These are phyloP conservation scores for Cenococcum geophilum DNA, from an alignment of 495 filamentous ascomycete genomes.

Conservation along the genomic window DNA sequence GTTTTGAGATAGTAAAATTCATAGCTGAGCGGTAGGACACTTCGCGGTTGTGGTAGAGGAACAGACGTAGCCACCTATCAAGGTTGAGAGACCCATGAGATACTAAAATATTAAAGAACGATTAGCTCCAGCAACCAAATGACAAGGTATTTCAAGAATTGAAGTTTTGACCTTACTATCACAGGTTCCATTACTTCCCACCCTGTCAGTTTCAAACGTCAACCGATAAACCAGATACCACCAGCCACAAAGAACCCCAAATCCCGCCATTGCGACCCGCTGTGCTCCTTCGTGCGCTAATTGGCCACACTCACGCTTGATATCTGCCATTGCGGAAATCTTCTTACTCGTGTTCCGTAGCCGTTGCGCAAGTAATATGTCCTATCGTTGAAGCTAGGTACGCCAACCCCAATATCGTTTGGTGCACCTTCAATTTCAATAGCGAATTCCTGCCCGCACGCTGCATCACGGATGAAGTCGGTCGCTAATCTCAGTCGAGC, in stretches of 20 bases:
- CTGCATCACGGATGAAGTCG: slow-evolving; percentile 90
- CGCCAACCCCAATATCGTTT: slow-evolving; percentile 64
- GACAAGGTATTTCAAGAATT: not conserved
- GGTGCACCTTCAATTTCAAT: slow-evolving; percentile 71
- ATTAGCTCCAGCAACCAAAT: slow-evolving; percentile 1
- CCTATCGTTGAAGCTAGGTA: slow-evolving; percentile 82
- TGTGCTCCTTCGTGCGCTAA: slow-evolving; percentile 71
- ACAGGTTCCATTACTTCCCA: slow-evolving; percentile 94
- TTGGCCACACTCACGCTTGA: slow-evolving; percentile 78
- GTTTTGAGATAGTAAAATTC: slow-evolving; percentile 72
- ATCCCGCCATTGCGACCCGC: slow-evolving; percentile 72
- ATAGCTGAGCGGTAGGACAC: slow-evolving; percentile 78
- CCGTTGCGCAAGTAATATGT: slow-evolving; percentile 75
- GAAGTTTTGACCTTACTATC: slow-evolving; percentile 42
- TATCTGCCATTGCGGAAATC: slow-evolving; percentile 57
- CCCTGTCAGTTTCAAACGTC: slow-evolving; percentile 71
- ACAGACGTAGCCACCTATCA: slow-evolving; percentile 91
- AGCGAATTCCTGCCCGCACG: slow-evolving; percentile 74
- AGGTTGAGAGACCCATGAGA: slow-evolving; percentile 69
- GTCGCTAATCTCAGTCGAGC: slow-evolving; percentile 84
- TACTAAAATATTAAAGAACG: slow-evolving; percentile 43
- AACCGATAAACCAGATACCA: slow-evolving; percentile 73
- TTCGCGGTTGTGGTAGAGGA: slow-evolving; percentile 87
- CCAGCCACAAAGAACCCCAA: slow-evolving; percentile 64
- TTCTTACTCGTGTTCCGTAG: slow-evolving; percentile 63